Evolutionary conservation across 495 filamentous ascomycete species (phyloP).

Genomic region (Letharia columbiana): DNA sequence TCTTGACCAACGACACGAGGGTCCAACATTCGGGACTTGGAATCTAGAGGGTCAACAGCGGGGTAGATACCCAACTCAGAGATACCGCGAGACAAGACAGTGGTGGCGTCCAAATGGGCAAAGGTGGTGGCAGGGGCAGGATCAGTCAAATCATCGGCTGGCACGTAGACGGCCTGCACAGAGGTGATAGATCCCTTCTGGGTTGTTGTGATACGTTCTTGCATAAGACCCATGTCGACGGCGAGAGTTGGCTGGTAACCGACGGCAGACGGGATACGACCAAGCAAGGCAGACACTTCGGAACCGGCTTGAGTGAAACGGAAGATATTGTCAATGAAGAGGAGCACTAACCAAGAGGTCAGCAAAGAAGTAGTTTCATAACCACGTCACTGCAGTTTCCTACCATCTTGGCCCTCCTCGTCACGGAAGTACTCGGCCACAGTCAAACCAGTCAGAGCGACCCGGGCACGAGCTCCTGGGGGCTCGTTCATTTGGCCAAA

Average conservation of each 20-base stretch:
- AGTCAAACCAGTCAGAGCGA: conserved; percentile 86
- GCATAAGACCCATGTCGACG: conserved; percentile 99
- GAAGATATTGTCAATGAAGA: conserved; percentile 99
- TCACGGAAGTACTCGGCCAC: conserved; percentile 97
- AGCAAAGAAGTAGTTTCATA: conserved; percentile 16
- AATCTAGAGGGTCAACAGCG: conserved; percentile 98
- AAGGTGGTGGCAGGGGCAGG: conserved; percentile 99
- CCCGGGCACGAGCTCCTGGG: conserved; percentile 98
- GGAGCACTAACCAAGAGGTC: conserved; percentile 55
- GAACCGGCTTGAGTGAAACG: conserved; percentile 99
- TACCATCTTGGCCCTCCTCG: conserved; percentile 90
- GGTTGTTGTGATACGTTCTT: conserved; percentile 99
- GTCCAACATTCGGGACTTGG: conserved; percentile 99
- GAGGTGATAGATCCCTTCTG: conserved; percentile 99
- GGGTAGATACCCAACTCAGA: conserved; percentile 99
- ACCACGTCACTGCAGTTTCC: conserved; percentile 13
- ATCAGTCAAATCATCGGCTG: conserved; percentile 99
- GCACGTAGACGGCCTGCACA: conserved; percentile 99
- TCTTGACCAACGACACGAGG: conserved; percentile 95
- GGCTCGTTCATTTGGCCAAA: conserved; percentile 99
- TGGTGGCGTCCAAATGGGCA: conserved; percentile 99
- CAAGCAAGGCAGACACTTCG: conserved; percentile 97
- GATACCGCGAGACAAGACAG: conserved; percentile 99
- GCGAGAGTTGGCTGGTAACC: conserved; percentile 99
- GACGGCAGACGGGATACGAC: conserved; percentile 99